Evolutionary conservation across 1,284 basidiomycete species (phyloP), one percentile per base, ranked within the genome.

Genomic region (Sphagnurus paluster): DNA sequence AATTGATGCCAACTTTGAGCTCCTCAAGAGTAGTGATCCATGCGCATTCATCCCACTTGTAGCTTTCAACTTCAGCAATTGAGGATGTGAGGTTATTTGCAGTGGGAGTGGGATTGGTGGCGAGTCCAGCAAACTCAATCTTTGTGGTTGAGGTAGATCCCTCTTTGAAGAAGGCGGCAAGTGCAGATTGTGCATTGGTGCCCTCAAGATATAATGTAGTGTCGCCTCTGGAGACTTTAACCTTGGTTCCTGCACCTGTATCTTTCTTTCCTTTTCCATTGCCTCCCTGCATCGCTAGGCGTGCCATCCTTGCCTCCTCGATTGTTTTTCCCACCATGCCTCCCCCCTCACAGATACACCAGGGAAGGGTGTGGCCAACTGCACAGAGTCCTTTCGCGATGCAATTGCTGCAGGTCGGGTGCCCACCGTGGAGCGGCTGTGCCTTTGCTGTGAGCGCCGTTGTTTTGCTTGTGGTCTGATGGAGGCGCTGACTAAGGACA

Each of bases 301-400:
- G 24, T 9, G 52, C 48, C 0, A 33, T 32, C 14, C 48, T 51
- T 0, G 57, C 43, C 14, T 60, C 58, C 2, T 45, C 50, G 17
- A 57, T 49, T 0, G 52, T 56, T 32, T 56, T 62, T 9, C 60
- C 59, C 5, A 49, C 55, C 57, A 61, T 59, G 0, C 59, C 59
- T 0, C 61, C 61, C 5, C 57, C 57, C 3, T 30, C 35, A 1
- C 19, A 11, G 25, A 61, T 44, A 34, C 59, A 64, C 33, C 48
- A 64, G 2, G 48, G 11, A 1, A 30, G 10, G 0, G 28, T 44
- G 26, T 64, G 61, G 2, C 47, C 37, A 1, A 24, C 0, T 5
- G 6, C 21, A 11, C 17, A 23, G 4, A 1, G 16, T 3, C 39
- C 30, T 10, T 30, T n/a, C 11, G 42, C 44, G 1, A 46, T 40